Conservation (phyloP, 441 rosid genomes). For the Populus hybrid region DNA sequence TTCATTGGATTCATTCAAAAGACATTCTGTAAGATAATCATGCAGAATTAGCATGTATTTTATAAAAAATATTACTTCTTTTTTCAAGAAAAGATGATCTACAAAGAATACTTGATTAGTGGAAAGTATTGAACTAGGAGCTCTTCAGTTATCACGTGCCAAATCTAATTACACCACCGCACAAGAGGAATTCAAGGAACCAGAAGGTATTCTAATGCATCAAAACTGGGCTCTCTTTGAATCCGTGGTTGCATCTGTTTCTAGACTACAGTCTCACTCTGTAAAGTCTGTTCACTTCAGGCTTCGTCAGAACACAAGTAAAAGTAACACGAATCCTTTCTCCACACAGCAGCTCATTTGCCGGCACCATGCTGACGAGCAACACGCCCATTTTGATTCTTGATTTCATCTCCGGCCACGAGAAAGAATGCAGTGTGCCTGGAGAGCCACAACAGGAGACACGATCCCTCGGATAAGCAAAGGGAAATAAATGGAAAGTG, state of each 20-base stretch:
- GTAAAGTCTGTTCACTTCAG: too few relatives aligned
- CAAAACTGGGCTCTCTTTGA: not conserved
- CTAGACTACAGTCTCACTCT: too few relatives aligned
- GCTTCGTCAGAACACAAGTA: not conserved
- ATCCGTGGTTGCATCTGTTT: too few relatives aligned
- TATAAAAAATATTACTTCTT: too few relatives aligned
- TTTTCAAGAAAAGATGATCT: too few relatives aligned
- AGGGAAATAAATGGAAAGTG: not conserved
- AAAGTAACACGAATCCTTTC: not conserved
- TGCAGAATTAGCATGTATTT: too few relatives aligned
- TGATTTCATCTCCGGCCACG: constrained; percentile 85
- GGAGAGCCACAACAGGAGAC: constrained; percentile 14
- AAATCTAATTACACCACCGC: not conserved
- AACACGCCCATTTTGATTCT: constrained; percentile 45
- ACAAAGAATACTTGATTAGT: too few relatives aligned
- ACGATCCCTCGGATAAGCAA: not conserved
- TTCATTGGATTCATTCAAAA: too few relatives aligned
- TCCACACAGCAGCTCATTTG: constrained; percentile 37
- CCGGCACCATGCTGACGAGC: constrained; percentile 50
- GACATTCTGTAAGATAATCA: too few relatives aligned
- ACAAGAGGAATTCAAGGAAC: not conserved
- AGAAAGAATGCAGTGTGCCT: constrained; percentile 95
- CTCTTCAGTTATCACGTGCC: not conserved
- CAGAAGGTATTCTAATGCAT: not conserved
- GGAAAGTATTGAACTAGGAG: not conserved